A percentile compares a stretch with the other conserved stretches of the same genome.
These are phyloP conservation scores for Gyrodon lividus DNA, from an alignment of 768 basidiomycete genomes.

Conservation along the genomic window DNA sequence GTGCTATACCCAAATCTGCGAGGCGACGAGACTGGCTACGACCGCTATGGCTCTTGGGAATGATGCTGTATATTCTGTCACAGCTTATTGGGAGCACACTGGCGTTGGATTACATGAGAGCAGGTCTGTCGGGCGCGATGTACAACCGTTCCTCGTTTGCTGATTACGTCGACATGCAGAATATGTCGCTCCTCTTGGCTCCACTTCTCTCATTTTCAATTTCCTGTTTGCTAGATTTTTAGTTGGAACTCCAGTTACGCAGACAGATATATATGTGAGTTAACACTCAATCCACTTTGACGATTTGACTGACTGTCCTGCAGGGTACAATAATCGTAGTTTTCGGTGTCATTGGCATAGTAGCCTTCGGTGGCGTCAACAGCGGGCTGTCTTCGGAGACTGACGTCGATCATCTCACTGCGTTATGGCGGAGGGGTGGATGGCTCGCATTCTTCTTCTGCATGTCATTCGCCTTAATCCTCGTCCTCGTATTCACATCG, in stretches of 20 bases:
- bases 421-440: conserved; percentile 80
- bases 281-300: not conserved
- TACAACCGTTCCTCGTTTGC: not conserved
- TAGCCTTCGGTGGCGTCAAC: conserved; percentile 83
- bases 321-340: conserved; percentile 84
- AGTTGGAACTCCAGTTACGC: conserved; percentile 82
- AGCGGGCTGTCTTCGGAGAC: conserved; percentile 75
- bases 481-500: conserved; percentile 65
- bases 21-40: conserved; percentile 77
- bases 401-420: conserved; percentile 70
- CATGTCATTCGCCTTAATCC: conserved; percentile 66
- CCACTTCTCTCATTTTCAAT: conserved; percentile 93
- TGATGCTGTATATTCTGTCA: conserved; percentile 89
- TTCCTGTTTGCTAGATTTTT: conserved; percentile 91
- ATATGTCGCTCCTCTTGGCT: conserved; percentile 95
- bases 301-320: not conserved
- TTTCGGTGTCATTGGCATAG: conserved; percentile 83
- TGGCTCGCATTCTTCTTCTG: conserved; percentile 92
- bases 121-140: conserved; percentile 45
- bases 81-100: conserved; percentile 87
- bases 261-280: conserved; percentile 76
- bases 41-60: conserved; percentile 88
- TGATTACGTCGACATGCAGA: conserved; percentile 43
- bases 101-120: conserved; percentile 85
- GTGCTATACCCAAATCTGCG: conserved; percentile 70